A percentile compares a stretch with the other conserved stretches of the same genome.
Evolutionary conservation across 495 filamentous ascomycete species (phyloP).

Genomic region (Penicillium paxilli): DNA sequence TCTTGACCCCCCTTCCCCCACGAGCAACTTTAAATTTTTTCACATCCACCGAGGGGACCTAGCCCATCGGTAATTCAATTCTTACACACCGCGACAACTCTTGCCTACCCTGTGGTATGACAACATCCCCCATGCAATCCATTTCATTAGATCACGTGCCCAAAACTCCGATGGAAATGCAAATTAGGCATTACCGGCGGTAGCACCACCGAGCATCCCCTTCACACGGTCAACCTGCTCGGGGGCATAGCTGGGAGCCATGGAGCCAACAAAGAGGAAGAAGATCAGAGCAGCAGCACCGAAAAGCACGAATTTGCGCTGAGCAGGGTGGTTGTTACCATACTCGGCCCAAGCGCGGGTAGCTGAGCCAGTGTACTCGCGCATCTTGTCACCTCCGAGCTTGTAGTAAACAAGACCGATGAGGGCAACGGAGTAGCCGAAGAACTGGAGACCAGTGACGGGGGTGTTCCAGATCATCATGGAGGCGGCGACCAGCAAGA

Average conservation of each 20-base stretch:
- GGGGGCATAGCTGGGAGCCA: conserved; percentile 50
- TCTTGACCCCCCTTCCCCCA: neutral
- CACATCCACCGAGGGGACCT: neutral
- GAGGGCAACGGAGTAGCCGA: conserved; percentile 92
- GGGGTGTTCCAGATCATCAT: conserved; percentile 88
- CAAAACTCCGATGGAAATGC: neutral
- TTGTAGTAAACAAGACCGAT: conserved; percentile 95
- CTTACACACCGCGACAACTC: neutral
- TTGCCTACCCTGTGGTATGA: neutral
- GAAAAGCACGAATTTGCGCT: conserved; percentile 75
- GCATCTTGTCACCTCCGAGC: conserved; percentile 83
- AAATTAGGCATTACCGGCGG: conserved; percentile 37
- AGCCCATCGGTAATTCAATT: neutral
- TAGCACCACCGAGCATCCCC: conserved; percentile 43
- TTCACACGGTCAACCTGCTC: conserved; percentile 41
- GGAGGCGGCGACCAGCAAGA: conserved; percentile 85
- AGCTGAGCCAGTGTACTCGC: conserved; percentile 70
- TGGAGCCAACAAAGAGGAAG: conserved; percentile 66
- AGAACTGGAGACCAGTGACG: conserved; percentile 80
- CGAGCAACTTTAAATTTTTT: neutral
- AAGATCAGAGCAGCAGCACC: conserved; percentile 60
- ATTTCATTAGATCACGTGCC: neutral
- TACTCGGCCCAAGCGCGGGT: conserved; percentile 82
- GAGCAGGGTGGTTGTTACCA: conserved; percentile 67
- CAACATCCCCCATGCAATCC: neutral